Evolutionary conservation across 2,329 filamentous ascomycete genomes (phyloP).

Genomic region (Mycosphaerella arachidis): DNA sequence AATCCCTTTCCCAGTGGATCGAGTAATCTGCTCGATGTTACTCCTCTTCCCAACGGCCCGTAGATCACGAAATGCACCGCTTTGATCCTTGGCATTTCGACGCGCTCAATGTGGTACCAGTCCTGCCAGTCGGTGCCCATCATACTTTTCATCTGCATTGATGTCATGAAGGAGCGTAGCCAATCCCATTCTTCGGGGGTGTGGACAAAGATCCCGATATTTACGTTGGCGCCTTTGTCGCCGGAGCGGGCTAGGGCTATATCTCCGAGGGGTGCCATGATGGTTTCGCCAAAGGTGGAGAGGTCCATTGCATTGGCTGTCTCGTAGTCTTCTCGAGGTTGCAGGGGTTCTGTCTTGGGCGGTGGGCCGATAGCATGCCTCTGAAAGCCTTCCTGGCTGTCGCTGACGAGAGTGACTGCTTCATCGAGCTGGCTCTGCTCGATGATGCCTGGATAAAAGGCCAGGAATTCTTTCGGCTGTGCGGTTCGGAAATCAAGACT

Average conservation of each 20-base stretch:
- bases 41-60: conserved; percentile 23
- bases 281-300: conserved; percentile 33
- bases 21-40: conserved; percentile 22
- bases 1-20: conserved; percentile 26
- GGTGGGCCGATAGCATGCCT: conserved; percentile 24
- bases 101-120: conserved; percentile 33
- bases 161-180: conserved; percentile 27
- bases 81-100: conserved; percentile 36
- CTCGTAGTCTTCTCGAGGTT: conserved; percentile 30
- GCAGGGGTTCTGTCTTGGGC: conserved; percentile 17
- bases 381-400: conserved; percentile 3
- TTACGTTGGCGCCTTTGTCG: conserved; percentile 32
- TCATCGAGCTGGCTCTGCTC: conserved; percentile 22
- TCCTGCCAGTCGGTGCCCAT: conserved; percentile 29
- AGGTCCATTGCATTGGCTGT: conserved; percentile 28
- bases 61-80: conserved; percentile 38
- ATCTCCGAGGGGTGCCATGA: conserved; percentile 34
- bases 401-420: conserved; percentile 22
- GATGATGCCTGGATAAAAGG: conserved; percentile 24
- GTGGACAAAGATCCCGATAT: conserved; percentile 38
- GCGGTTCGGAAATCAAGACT: conserved; percentile 25
- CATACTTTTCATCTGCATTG: conserved; percentile 24
- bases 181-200: conserved; percentile 28
- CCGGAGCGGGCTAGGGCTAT: conserved; percentile 29
- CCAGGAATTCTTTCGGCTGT: conserved; percentile 23